Evolutionary conservation across 1,284 basidiomycete species (phyloP), one percentile per base, ranked within the genome.

Genomic region (Sporisorium iseilematis-ciliati): DNA sequence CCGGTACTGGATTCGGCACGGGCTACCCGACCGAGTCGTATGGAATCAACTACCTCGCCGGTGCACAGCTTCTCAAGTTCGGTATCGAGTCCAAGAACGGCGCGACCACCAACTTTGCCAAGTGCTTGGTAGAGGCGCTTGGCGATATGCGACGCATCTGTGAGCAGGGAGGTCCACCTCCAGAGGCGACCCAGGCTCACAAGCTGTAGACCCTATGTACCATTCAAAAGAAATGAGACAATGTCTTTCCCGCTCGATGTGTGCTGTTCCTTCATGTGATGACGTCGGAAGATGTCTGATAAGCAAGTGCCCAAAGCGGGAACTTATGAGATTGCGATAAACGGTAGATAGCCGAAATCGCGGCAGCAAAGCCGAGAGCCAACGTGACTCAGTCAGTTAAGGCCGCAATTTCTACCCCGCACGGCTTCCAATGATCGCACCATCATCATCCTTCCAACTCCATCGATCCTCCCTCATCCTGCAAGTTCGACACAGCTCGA

Each of bases 1-100:
- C 91, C 56, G 96, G 95, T 1, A 97, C 95, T 7, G 95, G 95
- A 87, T 91, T 85, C 75, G 90, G 87, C 71, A 66, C 35, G 41
- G 77, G 83, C 54, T 81, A 79, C 60, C 71, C 78, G 6, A 53
- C 57, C 23, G 79, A 80, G 38, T 79, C 74, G 42, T 76, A 77
- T 56, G 75, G 80, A 12, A 80, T 77, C 65, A 81, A 80, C 63
- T 76, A 98, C 86, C 89, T 97, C 70, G 90, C 92, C 63, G 94
- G 91, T 18, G 89, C 91, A 16, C 87, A 91, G 58, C 87, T 91
- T 71, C 89, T 98, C 86, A 97, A 95, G 86, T 96, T 98, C 87
- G 96, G 96, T 2, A 91, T 98, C 82, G 95, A 98, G 86, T 93
- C 92, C 60, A 98, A 98, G 86, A 84, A 87, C 38, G 95, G 93